Base-by-base conservation (phyloP, 148 eudicot genomes). In the Persicaria maculosa region DNA sequence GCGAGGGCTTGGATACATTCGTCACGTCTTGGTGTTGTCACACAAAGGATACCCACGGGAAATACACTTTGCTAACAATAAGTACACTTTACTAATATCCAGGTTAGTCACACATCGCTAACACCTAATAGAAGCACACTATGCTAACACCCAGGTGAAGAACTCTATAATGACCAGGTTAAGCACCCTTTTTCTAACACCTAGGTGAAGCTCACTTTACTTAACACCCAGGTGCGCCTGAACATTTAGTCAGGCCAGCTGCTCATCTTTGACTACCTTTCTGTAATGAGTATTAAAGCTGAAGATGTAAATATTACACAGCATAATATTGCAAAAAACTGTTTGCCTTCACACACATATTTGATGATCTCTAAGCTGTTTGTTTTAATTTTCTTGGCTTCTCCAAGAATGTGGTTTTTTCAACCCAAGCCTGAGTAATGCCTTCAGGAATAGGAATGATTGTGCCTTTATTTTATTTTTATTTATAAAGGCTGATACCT, bases 311-410 rank as follows among this genome's bases (percentile, higher is more conserved):
- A 54, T 54, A 17, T 54, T 54, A 54, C 20, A n/a, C 20, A 54
- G n/a, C 59, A 54, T 4, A 4, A 20, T 15, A 15, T 4, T 15
- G 20, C 11, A n/a, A 3, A 54, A 16, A 6, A 4, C 14, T 12
- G 3, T 7, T 50, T 9, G 53, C 53, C 15, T 50, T 54, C 1
- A 22, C 15, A 7, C 59, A 5, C 20, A 14, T 59, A 40, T 17
- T 57, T 7, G 62, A 59, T 59, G 67, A 59, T 59, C 20, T 59
- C 67, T 40, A 20, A 59, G 43, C 67, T 59, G 43, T 40, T 59
- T 3, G 25, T 7, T 59, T 9, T 59, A 2, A 20, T 22, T 59
- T 22, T 25, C 43, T 2, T 25, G 11, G 22, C 3, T 59, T 59
- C 62, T 57, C 62, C 15, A 5, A 57, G 1, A 8, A 17, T 17